Evolutionary conservation across 129 eudicot species (phyloP).

Genomic region (Ambrosia artemisiifolia): DNA sequence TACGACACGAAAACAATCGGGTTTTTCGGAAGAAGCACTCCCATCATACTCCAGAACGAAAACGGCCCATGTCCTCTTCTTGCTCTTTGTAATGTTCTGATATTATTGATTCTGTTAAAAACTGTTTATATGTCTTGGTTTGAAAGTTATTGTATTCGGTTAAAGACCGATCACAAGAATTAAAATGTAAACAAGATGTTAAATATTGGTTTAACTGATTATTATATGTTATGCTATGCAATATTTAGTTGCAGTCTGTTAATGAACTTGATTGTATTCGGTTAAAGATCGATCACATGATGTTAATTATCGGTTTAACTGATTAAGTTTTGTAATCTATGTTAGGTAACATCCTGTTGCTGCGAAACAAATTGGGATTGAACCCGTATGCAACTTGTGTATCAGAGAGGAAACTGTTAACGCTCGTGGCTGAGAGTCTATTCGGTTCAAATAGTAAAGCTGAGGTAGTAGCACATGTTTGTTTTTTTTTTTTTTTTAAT

Average conservation of each 20-base stretch:
- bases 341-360: conserved; percentile 73
- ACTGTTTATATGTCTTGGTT: too few relatives aligned
- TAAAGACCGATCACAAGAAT: too few relatives aligned
- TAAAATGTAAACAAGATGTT: too few relatives aligned
- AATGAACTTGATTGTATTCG: conserved; percentile 12
- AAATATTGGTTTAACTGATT: too few relatives aligned
- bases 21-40: conserved; percentile 56
- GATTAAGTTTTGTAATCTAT: conserved; percentile 12
- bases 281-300: conserved; percentile 7
- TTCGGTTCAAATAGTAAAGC: conserved; percentile 66
- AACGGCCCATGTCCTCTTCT: conserved; percentile 97
- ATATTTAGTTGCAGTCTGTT: conserved; percentile 12
- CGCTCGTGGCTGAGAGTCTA: conserved; percentile 75
- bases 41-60: conserved; percentile 80
- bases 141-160: too few relatives aligned
- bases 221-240: neutral
- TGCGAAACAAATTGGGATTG: conserved; percentile 68
- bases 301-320: neutral
- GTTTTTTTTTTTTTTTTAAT: too few relatives aligned
- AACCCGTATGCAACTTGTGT: conserved; percentile 59
- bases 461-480: conserved; percentile 36
- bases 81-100: conserved; percentile 64
- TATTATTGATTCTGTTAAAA: too few relatives aligned
- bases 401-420: conserved; percentile 75
- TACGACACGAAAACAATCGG: conserved; percentile 71